A percentile compares a stretch with the other conserved stretches of the same genome.
These are phyloP conservation scores for Pichia kudriavzevii DNA, from an alignment of 1,139 yeast genomes.

Conservation along the genomic window DNA sequence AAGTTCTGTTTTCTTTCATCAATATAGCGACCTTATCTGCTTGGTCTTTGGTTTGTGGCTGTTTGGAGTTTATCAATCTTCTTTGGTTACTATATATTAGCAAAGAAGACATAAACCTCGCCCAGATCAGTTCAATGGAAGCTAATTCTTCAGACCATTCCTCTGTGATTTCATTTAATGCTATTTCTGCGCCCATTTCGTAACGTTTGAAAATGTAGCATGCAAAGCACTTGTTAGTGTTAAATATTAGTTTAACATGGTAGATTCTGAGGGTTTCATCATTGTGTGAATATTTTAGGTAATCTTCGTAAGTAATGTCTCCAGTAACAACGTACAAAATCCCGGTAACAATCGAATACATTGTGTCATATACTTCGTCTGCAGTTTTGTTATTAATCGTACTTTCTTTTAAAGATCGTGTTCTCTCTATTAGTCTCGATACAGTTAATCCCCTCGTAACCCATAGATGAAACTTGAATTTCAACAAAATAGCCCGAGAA, in stretches of 20 bases:
- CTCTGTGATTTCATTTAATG: constrained; percentile 3
- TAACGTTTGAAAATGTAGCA: constrained; percentile 12
- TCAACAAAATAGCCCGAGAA: constrained; percentile 6
- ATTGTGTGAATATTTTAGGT: not conserved
- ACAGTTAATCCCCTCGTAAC: constrained; percentile 13
- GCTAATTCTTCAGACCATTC: constrained; percentile 3
- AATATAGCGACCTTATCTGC: constrained; percentile 4
- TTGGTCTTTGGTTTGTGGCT: not conserved
- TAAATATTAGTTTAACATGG: constrained; percentile 1
- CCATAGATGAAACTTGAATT: constrained; percentile 13
- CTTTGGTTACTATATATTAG: constrained; percentile 12
- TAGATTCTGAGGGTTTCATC: not conserved
- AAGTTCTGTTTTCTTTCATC: constrained; percentile 15
- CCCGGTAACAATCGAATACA: constrained; percentile 4
- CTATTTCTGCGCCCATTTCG: constrained; percentile 10
- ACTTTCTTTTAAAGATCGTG: constrained; percentile 1
- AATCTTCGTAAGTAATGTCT: constrained; percentile 3
- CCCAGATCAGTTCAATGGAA: constrained; percentile 9
- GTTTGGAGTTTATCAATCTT: constrained; percentile 6
- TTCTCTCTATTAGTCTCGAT: constrained; percentile 8
- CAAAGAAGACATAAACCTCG: constrained; percentile 5
- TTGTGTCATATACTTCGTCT: not conserved
- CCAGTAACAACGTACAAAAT: constrained; percentile 8
- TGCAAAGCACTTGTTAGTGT: constrained; percentile 3
- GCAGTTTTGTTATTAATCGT: constrained; percentile 3